Base-by-base conservation (phyloP, 306 rosid genomes). In the Citrullus colocynthis region DNA sequence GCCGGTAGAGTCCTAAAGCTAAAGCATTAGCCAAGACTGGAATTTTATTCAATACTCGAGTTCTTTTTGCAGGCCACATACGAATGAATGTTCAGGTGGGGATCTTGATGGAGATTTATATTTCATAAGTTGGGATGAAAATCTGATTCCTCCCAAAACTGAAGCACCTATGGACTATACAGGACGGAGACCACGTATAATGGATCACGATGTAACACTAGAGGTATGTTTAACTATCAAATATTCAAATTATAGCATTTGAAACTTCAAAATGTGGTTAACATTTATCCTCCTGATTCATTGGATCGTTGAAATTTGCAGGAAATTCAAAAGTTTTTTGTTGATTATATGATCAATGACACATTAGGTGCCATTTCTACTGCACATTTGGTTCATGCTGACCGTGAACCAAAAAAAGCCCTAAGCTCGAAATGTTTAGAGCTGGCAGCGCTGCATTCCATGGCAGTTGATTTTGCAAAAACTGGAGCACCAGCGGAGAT, bases 11-110 rank as follows among this genome's bases (percentile, higher is more conserved):
- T 18, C 11, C 36, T n/a, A 11, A 69, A 69, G 56, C 37, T 69
- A 20, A 45, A 49, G 4, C 75, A 44, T 67, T 20, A 44, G 54
- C 4, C 52, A 24, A 20, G 16, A 8, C 28, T 42, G 37, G 56
- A 48, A 45, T 24, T 21, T 24, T 28, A 48, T 15, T 71, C 41
- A 15, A 14, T 71, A 12, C 76, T 48, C 14, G 30, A 55, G 0
- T 7, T 74, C 77, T 24, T 80, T 65, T 67, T 54, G 44, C 98
- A 94, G 98, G 88, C 98, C 98, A 76, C 98, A 94, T 84, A 93
- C 97, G 41, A 94, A 89, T 89, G 98, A 94, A 86, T 94, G 98
- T 86, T 94, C 98, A 12, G 98, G 98, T 5, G 98, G 96, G 39
- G 98, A 94, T 84, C 97, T 94, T 78, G 98, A 94, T 76, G 98